Base-by-base conservation (phyloP, 164 flowering plant genomes). In the Macadamia tetraphylla region DNA sequence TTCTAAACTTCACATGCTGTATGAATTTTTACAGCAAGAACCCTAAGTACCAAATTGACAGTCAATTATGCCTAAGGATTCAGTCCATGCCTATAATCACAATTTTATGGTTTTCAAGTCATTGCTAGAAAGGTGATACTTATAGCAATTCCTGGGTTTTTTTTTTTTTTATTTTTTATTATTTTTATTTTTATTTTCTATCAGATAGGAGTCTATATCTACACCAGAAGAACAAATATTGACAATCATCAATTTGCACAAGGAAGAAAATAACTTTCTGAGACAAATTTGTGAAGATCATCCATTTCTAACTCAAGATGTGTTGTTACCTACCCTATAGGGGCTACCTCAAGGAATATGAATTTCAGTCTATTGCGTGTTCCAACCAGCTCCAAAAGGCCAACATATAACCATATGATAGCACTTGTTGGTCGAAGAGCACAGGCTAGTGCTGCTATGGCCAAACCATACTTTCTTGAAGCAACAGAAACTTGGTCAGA, bases 371-470 rank as follows among this genome's bases (percentile, higher is more conserved):
- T 80, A 71, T 86, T 85, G 67, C 46, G 79, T 40, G 92, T 57
- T 60, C 68, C 58, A 74, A 80, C 67, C 58, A 91, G 73, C 81
- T 94, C 96, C 68, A 87, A 73, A 29, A 87, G 69, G 68, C 95
- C 98, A 76, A 94, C 83, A 80, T 91, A 94, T 63, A 87, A 64
- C 98, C 98, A 94, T 68, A 70, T 84, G 51, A 94, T 84, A 13
- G 95, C 97, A 84, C 96, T 90, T 67, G 97, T 94, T 70, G 98
- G 96, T 51, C 99, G 88, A 77, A 94, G 67, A 35, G 91, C 92
- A 82, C 97, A 94, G 73, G 99, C 85, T 70, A 90, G 63, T 71
- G 92, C 97, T 31, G 99, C 97, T 48, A 86, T 9, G 65, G 70
- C 82, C 84, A 94, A 79, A 66, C 84, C 97, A 81, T 78, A 75